phyloP scores from a whole-genome alignment of 2,329 filamentous ascomycete species.

The Albophoma yamanashiensis region DNA sequence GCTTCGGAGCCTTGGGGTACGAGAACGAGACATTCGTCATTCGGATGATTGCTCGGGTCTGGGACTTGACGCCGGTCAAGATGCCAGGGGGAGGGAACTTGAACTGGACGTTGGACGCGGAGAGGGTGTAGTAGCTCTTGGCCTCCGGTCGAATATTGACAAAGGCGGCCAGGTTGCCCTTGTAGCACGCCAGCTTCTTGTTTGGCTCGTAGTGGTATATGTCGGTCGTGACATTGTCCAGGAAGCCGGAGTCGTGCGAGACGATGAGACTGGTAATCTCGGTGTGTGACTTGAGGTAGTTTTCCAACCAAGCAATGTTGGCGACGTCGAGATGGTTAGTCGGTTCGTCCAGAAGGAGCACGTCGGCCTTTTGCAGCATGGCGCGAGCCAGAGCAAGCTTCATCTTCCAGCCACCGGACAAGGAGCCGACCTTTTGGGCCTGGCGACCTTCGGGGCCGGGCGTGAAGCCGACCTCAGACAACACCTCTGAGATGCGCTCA shows the following conservation, averaged over 20 bases:
- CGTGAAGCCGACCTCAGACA: conserved; percentile 90
- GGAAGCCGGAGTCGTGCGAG: conserved; percentile 94
- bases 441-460: conserved; percentile 82
- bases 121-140: conserved; percentile 96
- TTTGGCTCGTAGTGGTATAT: conserved; percentile 96
- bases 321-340: conserved; percentile 96
- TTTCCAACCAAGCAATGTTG: conserved; percentile 92
- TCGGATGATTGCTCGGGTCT: conserved; percentile 85
- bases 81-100: conserved; percentile 97
- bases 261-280: conserved; percentile 97
- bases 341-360: conserved; percentile 92
- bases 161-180: conserved; percentile 73
- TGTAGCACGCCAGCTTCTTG: conserved; percentile 88
- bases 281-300: conserved; percentile 89
- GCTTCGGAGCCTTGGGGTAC: conserved; percentile 84
- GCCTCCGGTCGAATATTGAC: conserved; percentile 86
- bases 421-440: conserved; percentile 78
- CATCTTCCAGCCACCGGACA: conserved; percentile 99
- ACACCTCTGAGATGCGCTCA: conserved; percentile 72
- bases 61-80: conserved; percentile 86
- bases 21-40: conserved; percentile 88
- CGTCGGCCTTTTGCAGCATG: conserved; percentile 95
- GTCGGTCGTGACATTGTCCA: conserved; percentile 95
- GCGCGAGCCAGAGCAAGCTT: conserved; percentile 92
- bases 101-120: conserved; percentile 81